phyloP scores from a whole-genome alignment of 2,329 filamentous ascomycete species.

The Cordyceps fumosorosea region DNA sequence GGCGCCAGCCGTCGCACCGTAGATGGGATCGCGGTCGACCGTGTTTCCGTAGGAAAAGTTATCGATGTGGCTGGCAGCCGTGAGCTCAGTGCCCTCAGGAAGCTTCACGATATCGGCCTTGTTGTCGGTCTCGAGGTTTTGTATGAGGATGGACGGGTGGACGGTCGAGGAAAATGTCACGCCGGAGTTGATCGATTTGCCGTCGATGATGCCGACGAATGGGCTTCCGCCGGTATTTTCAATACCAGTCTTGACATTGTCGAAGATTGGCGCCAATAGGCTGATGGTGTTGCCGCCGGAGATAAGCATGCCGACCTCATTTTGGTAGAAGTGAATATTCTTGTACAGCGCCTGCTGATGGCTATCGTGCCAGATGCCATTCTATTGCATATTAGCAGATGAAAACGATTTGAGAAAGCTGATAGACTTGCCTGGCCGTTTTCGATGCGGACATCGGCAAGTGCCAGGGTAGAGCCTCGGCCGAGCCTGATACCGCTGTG shows the following conservation, averaged over 20 bases:
- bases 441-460: constrained; percentile 36
- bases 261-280: constrained; percentile 33
- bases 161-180: constrained; percentile 30
- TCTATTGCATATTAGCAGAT: constrained; percentile 13
- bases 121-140: constrained; percentile 37
- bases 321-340: constrained; percentile 36
- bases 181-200: constrained; percentile 34
- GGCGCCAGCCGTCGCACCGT: constrained; percentile 26
- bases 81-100: constrained; percentile 26
- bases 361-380: constrained; percentile 35
- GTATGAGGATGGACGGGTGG: constrained; percentile 36
- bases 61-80: constrained; percentile 25
- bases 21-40: constrained; percentile 31
- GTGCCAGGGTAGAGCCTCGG: constrained; percentile 34
- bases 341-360: constrained; percentile 40
- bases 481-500: constrained; percentile 36
- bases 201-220: constrained; percentile 36
- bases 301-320: constrained; percentile 29
- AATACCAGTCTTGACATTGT: constrained; percentile 31
- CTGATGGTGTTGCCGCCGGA: constrained; percentile 31
- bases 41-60: constrained; percentile 38
- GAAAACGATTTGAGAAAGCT: too few species aligned
- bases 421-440: constrained; percentile 24
- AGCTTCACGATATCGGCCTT: constrained; percentile 29
- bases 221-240: constrained; percentile 30